Base-by-base conservation (phyloP, 2,329 filamentous ascomycete genomes). In the Aspergillus tamarii region DNA sequence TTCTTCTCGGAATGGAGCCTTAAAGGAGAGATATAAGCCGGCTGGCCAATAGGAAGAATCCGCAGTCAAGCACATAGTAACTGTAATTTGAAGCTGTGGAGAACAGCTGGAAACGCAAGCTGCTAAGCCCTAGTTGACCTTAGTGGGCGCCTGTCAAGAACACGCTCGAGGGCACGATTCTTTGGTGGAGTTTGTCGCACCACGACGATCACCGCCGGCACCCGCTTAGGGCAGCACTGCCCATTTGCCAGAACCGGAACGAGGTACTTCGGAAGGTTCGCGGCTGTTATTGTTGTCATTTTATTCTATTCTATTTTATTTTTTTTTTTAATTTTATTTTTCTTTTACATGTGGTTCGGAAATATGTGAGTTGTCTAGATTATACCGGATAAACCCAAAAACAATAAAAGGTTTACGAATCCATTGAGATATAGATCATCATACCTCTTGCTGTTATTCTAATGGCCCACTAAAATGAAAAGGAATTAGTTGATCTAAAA, bases 121-220 rank as follows among this genome's bases (percentile, higher is more conserved):
- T 19, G 46, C 46, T 50, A 50, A 50, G 48, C 48, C 26, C 48
- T 52, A 34, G 48, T 52, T n/a, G 45, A 28, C 30, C 19, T 52
- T 52, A 52, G 48, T 32, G 9, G 48, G 48, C 28, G 28, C 48
- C 48, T 52, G 48, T 52, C 48, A 52, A 52, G 48, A 52, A 52
- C 48, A 52, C 39, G 39, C 45, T 48, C 14, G 45, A 48, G 12
- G 21, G 45, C 45, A 48, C 45, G 45, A 48, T 23, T 48, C 21
- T 26, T 26, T 10, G 14, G 45, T 48, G 45, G 45, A 48, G 45
- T 48, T 48, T 41, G 23, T 48, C 45, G 45, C 23, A 48, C 48
- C 16, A 52, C 48, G 48, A 52, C 48, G 48, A 52, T 52, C 48
- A 32, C 48, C 48, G 48, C 28, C 28, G 48, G 48, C 48, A 52